Base-by-base conservation (phyloP, 441 rosid species). In the Brassica balearica region DNA sequence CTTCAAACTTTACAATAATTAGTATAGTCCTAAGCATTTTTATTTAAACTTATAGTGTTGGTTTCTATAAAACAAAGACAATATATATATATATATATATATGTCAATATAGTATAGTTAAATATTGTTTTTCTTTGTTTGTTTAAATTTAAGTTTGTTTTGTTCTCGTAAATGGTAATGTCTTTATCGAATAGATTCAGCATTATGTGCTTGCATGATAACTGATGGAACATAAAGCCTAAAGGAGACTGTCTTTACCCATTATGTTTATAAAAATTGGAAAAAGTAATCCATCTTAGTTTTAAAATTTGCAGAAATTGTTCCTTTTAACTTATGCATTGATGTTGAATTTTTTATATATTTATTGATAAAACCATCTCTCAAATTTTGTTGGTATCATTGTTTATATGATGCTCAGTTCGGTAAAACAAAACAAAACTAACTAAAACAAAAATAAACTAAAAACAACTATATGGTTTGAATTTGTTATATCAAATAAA, bases 161-260 rank as follows among this genome's bases (percentile, higher is more conserved):
- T 72, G 67, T 38, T 71, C 59, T 60, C 67, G 27, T 3, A 41
- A 71, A 61, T 61, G 61, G 43, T 59, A 11, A 72, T 72, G 75
- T 72, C 75, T 72, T 61, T 72, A 61, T 72, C 43, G 25, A 61
- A 61, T 61, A 72, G 75, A 72, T 72, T 41, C 59, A 72, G 59
- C 68, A 61, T 72, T 72, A 72, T 72, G 75, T 72, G 68, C n/a
- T 61, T 61, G 27, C 75, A 72, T 72, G 55, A 72, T 72, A 60
- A 6, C 34, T 61, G 75, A 72, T 43, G 59, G 41, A 72, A 61
- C 68, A 43, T 69, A 69, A 69, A 69, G 73, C 64, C 73, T 72
- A 60, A 72, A 72, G 68, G 23, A 41, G 75, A 59, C 38, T 71
- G 38, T 71, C 75, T 59, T 59, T 60, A 23, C 6, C 60, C 38